These are phyloP conservation scores for Silene conica DNA, from an alignment of 148 eudicot species.

Conservation along the genomic window DNA sequence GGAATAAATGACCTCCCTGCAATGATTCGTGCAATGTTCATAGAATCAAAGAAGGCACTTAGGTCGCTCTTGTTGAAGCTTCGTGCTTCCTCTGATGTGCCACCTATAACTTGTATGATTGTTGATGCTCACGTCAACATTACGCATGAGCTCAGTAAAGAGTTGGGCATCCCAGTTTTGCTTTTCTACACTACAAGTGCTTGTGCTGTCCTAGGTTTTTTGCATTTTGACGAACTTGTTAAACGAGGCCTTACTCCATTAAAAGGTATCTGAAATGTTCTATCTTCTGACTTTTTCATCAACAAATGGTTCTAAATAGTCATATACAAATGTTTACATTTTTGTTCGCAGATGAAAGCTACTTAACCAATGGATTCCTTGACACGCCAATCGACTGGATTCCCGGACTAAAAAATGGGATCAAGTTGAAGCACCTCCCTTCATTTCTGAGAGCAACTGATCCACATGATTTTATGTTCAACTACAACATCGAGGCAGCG, in stretches of 20 bases:
- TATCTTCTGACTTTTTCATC: too few relatives aligned
- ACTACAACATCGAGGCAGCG: not conserved
- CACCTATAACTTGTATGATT: constrained; percentile 23
- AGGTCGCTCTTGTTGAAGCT: constrained; percentile 24
- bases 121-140: constrained; percentile 25
- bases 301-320: too few relatives aligned
- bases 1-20: constrained; percentile 23
- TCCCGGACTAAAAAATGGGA: constrained; percentile 5
- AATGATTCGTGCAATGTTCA: not conserved
- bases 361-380: constrained; percentile 12
- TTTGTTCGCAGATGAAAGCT: constrained; percentile 9
- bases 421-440: constrained; percentile 16
- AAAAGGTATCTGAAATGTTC: constrained; percentile 24
- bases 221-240: constrained; percentile 12
- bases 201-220: constrained; percentile 26
- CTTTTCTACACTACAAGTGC: constrained; percentile 31
- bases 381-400: constrained; percentile 17
- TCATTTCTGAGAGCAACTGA: constrained; percentile 8
- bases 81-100: constrained; percentile 10
- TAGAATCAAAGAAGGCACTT: constrained; percentile 1
- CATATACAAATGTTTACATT: too few relatives aligned
- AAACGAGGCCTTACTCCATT: constrained; percentile 24
- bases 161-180: constrained; percentile 25
- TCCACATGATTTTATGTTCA: not conserved
- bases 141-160: constrained; percentile 25